Evolutionary conservation across 78 protist genomes (phyloP).

Genomic region (Chrysochromulina parva): DNA sequence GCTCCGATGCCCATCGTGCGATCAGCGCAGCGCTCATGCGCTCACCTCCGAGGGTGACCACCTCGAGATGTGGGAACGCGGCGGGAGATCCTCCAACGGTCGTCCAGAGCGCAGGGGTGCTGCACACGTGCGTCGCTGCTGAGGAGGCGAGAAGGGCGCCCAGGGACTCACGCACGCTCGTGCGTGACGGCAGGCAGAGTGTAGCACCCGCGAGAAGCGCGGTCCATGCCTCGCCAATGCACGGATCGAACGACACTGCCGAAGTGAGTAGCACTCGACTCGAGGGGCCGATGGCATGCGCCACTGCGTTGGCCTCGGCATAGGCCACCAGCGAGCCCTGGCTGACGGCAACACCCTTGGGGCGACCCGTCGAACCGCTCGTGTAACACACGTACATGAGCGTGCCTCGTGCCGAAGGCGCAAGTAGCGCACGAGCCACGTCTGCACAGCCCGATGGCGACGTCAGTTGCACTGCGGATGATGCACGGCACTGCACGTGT

Average conservation of each 20-base stretch:
- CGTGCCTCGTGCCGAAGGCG: background rate
- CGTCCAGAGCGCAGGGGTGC: conserved; percentile 1
- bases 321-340: background rate
- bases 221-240: background rate
- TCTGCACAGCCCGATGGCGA: background rate
- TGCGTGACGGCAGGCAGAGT: background rate
- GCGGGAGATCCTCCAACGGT: background rate
- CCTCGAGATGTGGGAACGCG: background rate
- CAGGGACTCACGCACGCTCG: too few species aligned
- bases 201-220: background rate
- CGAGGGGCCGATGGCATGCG: background rate
- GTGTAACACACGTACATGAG: background rate
- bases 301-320: background rate
- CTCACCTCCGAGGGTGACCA: conserved; percentile 17
- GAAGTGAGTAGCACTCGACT: background rate
- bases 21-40: background rate
- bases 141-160: background rate
- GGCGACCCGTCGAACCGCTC: background rate
- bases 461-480: background rate
- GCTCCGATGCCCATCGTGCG: background rate
- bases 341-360: background rate
- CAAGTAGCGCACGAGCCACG: background rate
- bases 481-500: too few species aligned
- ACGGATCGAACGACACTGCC: background rate
- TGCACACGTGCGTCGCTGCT: background rate